A percentile compares a stretch with the other conserved stretches of the same genome.
Conservation (phyloP, 768 basidiomycete species). For the Baorangia bicolor region DNA sequence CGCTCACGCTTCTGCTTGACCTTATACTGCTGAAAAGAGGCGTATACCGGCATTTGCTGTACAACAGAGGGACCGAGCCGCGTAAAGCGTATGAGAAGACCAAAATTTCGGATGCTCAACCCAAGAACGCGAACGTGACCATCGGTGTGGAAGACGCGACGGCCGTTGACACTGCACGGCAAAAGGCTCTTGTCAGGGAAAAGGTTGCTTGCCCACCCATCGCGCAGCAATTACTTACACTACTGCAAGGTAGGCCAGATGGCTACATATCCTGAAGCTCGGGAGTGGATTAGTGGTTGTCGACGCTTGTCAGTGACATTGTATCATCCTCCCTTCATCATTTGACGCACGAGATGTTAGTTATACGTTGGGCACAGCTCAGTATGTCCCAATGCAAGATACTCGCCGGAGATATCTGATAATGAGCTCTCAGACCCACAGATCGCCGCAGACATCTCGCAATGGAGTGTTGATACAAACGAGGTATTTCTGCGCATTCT, state of each 20-base stretch:
- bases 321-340: not conserved
- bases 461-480: conserved; percentile 54
- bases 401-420: not conserved
- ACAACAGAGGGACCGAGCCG: conserved; percentile 73
- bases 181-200: conserved; percentile 20
- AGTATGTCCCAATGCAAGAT: conserved; percentile 38
- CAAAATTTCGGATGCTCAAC: not conserved
- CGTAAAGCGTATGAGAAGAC: conserved; percentile 38
- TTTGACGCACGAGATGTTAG: conserved; percentile 35
- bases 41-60: conserved; percentile 79
- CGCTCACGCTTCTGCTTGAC: conserved; percentile 70
- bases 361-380: conserved; percentile 77
- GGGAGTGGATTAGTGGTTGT: conserved; percentile 58
- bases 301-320: conserved; percentile 64
- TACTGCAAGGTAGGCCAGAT: conserved; percentile 53
- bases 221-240: not conserved
- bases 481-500: conserved; percentile 56
- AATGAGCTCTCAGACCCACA: conserved; percentile 37
- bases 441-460: conserved; percentile 37
- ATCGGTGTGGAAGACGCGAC: not conserved
- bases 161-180: not conserved
- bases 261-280: conserved; percentile 58
- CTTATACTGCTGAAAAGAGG: conserved; percentile 79
- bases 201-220: conserved; percentile 20
- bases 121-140: not conserved